Evolutionary conservation across 148 eudicot species (phyloP), one percentile per base, ranked within the genome.

Genomic region (Rhododendron simsii): DNA sequence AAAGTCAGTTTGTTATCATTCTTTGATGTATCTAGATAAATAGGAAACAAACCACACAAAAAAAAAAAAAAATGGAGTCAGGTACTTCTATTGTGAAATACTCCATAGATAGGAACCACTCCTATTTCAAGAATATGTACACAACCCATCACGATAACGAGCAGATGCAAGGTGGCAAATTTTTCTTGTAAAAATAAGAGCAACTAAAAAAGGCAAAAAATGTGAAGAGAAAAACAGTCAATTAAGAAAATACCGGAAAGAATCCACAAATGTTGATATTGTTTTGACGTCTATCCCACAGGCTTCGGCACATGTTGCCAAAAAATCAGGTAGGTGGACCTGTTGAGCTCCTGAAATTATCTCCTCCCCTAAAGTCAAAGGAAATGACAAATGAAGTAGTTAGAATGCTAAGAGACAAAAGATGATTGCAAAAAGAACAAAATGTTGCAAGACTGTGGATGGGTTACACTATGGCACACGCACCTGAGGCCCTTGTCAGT

Each of bases 261-360:
- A 92, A 84, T 96, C 99, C 35, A 95, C 89, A 78, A 94, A 96
- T 30, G 92, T 87, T 26, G 94, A 88, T 84, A 96, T 93, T 35
- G 98, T 39, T 90, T 39, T 88, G 80, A 94, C 92, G 37, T 93
- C 96, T 78, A 96, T 94, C 47, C 96, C 96, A 69, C 92, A 91
- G 33, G 88, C 90, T 89, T 89, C 87, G 50, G 98, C 99, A 47
- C 95, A 96, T 78, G 89, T 63, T 53, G 87, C 55, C 89, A 96
- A 84, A 92, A 88, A 88, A 28, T 90, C 95, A 30, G 99, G 92
- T 78, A 92, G 87, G 82, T 96, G 99, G 57, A 95, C 88, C 93
- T 98, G 97, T 81, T 95, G 99, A 81, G 99, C 99, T 91, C 99
- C 99, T 23, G 99, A 96, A 77, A 96, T 95, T n/a, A 96, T 96